Evolutionary conservation across 2,329 filamentous ascomycete species (phyloP).

Genomic region (Trichophyton verrucosum): DNA sequence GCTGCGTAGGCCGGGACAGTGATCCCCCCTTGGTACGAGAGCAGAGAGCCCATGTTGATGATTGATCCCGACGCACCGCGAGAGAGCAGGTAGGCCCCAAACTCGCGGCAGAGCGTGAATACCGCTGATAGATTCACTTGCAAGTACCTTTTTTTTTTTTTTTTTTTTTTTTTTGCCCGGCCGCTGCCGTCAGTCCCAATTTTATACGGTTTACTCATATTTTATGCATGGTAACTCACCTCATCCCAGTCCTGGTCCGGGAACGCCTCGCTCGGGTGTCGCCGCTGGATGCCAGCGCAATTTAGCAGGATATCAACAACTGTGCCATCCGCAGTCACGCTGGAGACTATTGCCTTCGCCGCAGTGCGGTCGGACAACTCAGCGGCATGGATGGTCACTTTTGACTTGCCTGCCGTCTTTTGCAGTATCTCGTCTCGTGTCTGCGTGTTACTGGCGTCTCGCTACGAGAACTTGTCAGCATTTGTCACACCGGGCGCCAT

Average conservation of each 20-base stretch:
- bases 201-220: background rate
- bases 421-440: slow-evolving; percentile 33
- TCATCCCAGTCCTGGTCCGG: slow-evolving; percentile 66
- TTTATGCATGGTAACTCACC: slow-evolving; percentile 24
- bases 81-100: slow-evolving; percentile 64
- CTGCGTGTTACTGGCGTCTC: slow-evolving; percentile 39
- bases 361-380: slow-evolving; percentile 32
- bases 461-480: slow-evolving; percentile 24
- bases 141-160: slow-evolving; percentile 41
- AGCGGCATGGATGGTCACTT: slow-evolving; percentile 31
- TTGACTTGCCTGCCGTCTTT: slow-evolving; percentile 25
- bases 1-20: slow-evolving; percentile 83
- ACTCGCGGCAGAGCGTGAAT: slow-evolving; percentile 64
- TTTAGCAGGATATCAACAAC: slow-evolving; percentile 70
- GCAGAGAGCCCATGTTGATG: slow-evolving; percentile 72
- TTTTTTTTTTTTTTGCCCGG: background rate
- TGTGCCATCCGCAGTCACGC: slow-evolving; percentile 30
- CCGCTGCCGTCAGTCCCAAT: background rate
- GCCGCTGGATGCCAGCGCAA: slow-evolving; percentile 73
- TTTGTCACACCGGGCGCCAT: background rate
- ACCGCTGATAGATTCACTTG: slow-evolving; percentile 78
- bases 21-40: slow-evolving; percentile 76
- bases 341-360: slow-evolving; percentile 30
- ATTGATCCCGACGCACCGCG: slow-evolving; percentile 48
- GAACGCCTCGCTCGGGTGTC: slow-evolving; percentile 64